Evolutionary conservation across 2,329 filamentous ascomycete genomes (phyloP).

Genomic region (Fusarium sacchari): DNA sequence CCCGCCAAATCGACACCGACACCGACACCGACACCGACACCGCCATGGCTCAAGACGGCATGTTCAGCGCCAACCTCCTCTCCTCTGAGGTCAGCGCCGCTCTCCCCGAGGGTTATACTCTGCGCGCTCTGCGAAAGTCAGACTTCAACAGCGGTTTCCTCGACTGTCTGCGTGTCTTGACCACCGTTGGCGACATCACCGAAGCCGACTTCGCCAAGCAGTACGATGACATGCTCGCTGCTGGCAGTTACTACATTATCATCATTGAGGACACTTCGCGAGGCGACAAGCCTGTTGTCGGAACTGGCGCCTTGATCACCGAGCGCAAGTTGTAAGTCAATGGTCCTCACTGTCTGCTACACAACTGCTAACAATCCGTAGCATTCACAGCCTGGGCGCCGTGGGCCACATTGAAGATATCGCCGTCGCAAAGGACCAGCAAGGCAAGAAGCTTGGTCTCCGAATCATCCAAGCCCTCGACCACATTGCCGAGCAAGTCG

Average conservation of each 20-base stretch:
- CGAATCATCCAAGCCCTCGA: constrained; percentile 95
- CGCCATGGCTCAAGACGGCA: constrained; percentile 59
- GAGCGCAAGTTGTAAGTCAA: constrained; percentile 87
- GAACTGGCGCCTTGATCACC: constrained; percentile 87
- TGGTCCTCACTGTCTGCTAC: background rate
- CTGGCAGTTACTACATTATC: constrained; percentile 85
- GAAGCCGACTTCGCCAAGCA: constrained; percentile 79
- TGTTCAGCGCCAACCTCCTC: constrained; percentile 83
- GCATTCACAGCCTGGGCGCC: constrained; percentile 81
- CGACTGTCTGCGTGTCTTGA: constrained; percentile 89
- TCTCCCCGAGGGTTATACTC: constrained; percentile 82
- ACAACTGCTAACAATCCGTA: constrained; percentile 48
- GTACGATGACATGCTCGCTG: constrained; percentile 82
- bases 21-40: constrained; percentile 29
- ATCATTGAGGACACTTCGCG: constrained; percentile 79
- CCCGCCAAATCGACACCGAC: constrained; percentile 34
- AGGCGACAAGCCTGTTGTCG: constrained; percentile 75
- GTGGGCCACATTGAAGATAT: constrained; percentile 99
- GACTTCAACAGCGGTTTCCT: constrained; percentile 89
- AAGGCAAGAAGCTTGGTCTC: constrained; percentile 95
- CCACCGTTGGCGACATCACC: constrained; percentile 88
- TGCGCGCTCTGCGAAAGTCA: constrained; percentile 80
- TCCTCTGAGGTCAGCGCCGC: constrained; percentile 76
- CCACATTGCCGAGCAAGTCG: constrained; percentile 84
- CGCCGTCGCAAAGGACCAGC: constrained; percentile 91